These are phyloP conservation scores for Neurospora discreta DNA, from an alignment of 495 filamentous ascomycete species.

Conservation along the genomic window DNA sequence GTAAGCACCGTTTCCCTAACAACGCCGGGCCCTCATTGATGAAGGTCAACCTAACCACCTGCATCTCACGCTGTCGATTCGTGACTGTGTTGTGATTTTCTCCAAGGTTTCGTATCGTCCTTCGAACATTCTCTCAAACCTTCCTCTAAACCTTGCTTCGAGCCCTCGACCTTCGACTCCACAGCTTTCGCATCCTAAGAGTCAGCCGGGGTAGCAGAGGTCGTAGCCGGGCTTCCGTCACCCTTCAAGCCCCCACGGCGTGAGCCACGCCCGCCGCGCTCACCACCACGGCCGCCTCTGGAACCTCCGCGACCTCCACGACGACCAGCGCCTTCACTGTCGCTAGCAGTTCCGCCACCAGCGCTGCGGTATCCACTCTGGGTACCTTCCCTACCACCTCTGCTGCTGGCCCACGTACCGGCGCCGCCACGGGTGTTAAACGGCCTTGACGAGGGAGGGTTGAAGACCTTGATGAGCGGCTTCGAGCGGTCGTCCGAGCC, in stretches of 20 bases:
- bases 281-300: constrained; percentile 40
- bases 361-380: constrained; percentile 63
- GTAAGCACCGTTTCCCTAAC: not conserved
- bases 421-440: constrained; percentile 48
- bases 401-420: constrained; percentile 65
- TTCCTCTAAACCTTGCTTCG: not conserved
- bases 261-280: constrained; percentile 44
- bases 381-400: constrained; percentile 35
- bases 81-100: not conserved
- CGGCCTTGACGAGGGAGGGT: constrained; percentile 43
- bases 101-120: not conserved
- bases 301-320: constrained; percentile 57
- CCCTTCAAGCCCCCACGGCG: constrained; percentile 50
- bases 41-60: not conserved
- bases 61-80: not conserved
- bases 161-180: not conserved
- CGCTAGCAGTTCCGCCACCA: constrained; percentile 53
- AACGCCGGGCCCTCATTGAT: not conserved
- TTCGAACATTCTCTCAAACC: not conserved
- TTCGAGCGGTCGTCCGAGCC: constrained; percentile 52
- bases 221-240: constrained; percentile 41
- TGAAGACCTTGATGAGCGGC: constrained; percentile 72
- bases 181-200: constrained; percentile 21
- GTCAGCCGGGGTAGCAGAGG: constrained; percentile 38
- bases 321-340: constrained; percentile 59